Conservation (phyloP, 2,329 filamentous ascomycete species). For the Xylariaceae sp. region DNA sequence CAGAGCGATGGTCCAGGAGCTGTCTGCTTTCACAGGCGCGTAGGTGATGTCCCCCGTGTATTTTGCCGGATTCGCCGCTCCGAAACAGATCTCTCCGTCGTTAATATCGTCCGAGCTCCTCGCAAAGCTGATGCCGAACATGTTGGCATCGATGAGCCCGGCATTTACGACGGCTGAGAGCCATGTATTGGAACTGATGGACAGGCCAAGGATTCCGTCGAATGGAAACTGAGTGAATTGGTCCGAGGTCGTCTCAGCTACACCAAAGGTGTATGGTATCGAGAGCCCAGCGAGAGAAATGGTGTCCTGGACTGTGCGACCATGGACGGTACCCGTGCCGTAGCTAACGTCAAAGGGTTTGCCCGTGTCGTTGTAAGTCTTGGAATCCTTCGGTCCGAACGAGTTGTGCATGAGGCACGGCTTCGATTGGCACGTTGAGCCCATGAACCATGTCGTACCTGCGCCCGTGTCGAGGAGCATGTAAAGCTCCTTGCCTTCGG, state of each 20-base stretch:
- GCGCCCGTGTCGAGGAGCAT: slow-evolving; percentile 64
- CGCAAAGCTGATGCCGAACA: slow-evolving; percentile 67
- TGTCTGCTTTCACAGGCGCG: slow-evolving; percentile 45
- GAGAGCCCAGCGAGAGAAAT: slow-evolving; percentile 61
- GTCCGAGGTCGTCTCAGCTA: slow-evolving; percentile 64
- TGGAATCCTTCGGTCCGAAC: slow-evolving; percentile 63
- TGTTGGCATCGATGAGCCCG: slow-evolving; percentile 54
- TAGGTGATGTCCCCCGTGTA: slow-evolving; percentile 67
- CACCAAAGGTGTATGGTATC: slow-evolving; percentile 62
- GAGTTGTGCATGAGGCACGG: slow-evolving; percentile 66
- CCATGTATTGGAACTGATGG: slow-evolving; percentile 63
- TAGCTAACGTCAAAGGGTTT: slow-evolving; percentile 64
- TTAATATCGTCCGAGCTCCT: slow-evolving; percentile 60
- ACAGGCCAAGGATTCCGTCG: slow-evolving; percentile 80
- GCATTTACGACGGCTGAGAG: slow-evolving; percentile 55
- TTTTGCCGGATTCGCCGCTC: slow-evolving; percentile 59
- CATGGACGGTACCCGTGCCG: slow-evolving; percentile 69
- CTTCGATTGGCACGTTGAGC: slow-evolving; percentile 57
- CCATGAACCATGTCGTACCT: slow-evolving; percentile 79
- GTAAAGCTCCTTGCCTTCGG: slow-evolving; percentile 48
- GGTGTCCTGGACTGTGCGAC: slow-evolving; percentile 60
- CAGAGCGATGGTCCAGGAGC: slow-evolving; percentile 65
- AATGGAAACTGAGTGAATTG: slow-evolving; percentile 77
- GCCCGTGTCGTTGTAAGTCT: slow-evolving; percentile 50
- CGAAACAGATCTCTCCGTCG: slow-evolving; percentile 74